Base-by-base conservation (phyloP, 1,284 basidiomycete genomes). In the Microbotryomycetes sp. region DNA sequence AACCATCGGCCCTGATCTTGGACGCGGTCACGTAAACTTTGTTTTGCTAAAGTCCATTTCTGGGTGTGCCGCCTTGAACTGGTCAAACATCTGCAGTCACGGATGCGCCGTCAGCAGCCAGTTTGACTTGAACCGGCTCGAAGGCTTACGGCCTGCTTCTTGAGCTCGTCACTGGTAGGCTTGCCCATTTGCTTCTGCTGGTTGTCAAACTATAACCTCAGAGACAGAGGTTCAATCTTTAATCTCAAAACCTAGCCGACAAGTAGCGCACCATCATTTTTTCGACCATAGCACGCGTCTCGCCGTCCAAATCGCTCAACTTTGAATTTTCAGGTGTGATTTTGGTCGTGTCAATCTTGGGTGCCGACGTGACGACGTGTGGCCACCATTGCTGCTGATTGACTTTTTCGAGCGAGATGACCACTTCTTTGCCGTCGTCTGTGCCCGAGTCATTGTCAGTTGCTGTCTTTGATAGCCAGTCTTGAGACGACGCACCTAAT, bases 161-260 rank as follows among this genome's bases (percentile, higher is more conserved):
- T 70, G 27, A 68, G 69, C 54, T 74, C 70, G 57, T 77, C 76
- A 2, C 75, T 75, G 0, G 75, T 75, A 7, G 76, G 94, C 73
- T 91, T 91, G 65, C 93, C 93, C 82, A 96, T 84, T 86, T 93
- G 88, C 89, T 91, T 96, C 76, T 97, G 94, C 73, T 92, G 89
- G 72, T 97, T 97, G 76, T 98, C 96, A 71, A 92, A 97, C 91
- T 94, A 72, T 52, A 45, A 59, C 9, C 41, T 48, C 45, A 45
- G 35, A 57, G 56, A 70, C 52, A 69, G 57, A 35, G 50, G 27
- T 21, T 51, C 52, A 54, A 41, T 24, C 57, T 54, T 48, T 21
- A 53, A 13, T 18, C 24, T 24, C 9, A 29, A n/a, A 21, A 9
- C 1, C 13, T 18, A n/a, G 30, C 7, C 30, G n/a, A 49, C 27